These are phyloP conservation scores for Boletus patriciae DNA, from an alignment of 768 basidiomycete species.

Conservation along the genomic window DNA sequence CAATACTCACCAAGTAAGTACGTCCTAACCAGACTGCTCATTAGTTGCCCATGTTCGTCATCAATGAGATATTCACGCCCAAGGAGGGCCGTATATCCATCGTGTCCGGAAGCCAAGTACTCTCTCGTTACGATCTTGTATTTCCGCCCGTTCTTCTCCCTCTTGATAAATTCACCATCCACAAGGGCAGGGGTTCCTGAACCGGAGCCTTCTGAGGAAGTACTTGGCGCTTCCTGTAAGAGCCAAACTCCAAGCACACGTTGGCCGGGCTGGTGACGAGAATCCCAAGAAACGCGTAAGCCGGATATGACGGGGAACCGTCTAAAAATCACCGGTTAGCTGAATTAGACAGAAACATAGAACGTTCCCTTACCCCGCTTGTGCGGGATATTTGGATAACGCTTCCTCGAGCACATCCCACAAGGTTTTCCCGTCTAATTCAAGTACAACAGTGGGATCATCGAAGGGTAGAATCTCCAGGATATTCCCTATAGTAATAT, in stretches of 20 bases:
- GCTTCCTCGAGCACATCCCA: conserved; percentile 79
- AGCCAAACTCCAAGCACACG: conserved; percentile 76
- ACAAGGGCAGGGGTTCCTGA: conserved; percentile 36
- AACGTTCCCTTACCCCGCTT: conserved; percentile 69
- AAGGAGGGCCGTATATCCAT: conserved; percentile 72
- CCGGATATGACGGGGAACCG: conserved; percentile 90
- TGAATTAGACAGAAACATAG: background rate
- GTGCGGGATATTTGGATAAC: conserved; percentile 79
- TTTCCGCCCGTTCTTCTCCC: conserved; percentile 50
- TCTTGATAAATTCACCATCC: conserved; percentile 55
- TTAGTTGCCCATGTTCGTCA: conserved; percentile 76
- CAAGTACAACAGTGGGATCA: conserved; percentile 78
- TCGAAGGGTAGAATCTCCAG: conserved; percentile 88
- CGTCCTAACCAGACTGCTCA: conserved; percentile 77
- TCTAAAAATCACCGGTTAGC: conserved; percentile 38
- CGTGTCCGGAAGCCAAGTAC: conserved; percentile 83
- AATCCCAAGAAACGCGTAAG: conserved; percentile 85
- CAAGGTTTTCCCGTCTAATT: conserved; percentile 73
- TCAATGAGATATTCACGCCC: conserved; percentile 73
- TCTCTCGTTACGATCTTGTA: conserved; percentile 85
- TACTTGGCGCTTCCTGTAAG: conserved; percentile 35
- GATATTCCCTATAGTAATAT: conserved; percentile 81
- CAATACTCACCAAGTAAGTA: conserved; percentile 69
- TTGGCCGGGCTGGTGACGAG: conserved; percentile 62
- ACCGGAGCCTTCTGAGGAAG: conserved; percentile 22